phyloP scores from a whole-genome alignment of 106 monocot species.

The Allium fistulosum region DNA sequence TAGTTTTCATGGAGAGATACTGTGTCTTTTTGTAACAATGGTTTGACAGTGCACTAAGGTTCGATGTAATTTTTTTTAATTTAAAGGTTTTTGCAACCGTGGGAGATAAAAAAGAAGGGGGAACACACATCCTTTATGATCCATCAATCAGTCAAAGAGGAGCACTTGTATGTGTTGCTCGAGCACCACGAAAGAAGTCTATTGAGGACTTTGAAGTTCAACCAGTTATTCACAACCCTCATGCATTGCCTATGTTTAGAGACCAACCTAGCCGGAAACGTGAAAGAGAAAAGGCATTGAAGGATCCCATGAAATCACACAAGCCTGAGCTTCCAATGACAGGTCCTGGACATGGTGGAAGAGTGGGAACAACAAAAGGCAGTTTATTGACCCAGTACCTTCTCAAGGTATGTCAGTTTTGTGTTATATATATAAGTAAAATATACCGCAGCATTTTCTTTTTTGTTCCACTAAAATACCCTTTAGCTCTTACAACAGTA shows the following conservation, averaged over 20 bases:
- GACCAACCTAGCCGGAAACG: constrained; percentile 92
- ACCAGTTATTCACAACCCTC: constrained; percentile 91
- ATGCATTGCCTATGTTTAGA: constrained; percentile 89
- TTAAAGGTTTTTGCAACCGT: constrained; percentile 78
- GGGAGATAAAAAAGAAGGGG: constrained; percentile 95
- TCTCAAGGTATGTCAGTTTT: constrained; percentile 49
- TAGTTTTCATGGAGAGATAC: no score
- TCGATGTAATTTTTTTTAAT: constrained; percentile 1
- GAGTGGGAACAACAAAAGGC: constrained; percentile 93
- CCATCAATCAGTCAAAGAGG: constrained; percentile 87
- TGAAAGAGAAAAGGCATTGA: constrained; percentile 80
- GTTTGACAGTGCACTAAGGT: not conserved
- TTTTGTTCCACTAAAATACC: no score
- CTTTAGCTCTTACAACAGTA: no score
- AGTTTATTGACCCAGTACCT: constrained; percentile 94
- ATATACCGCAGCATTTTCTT: no score
- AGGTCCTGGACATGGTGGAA: constrained; percentile 93
- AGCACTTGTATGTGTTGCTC: constrained; percentile 86
- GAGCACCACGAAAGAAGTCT: constrained; percentile 84
- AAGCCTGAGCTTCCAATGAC: constrained; percentile 85
- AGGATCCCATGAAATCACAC: constrained; percentile 86
- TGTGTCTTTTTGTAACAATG: not conserved
- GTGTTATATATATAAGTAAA: no score
- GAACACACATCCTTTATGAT: constrained; percentile 90
- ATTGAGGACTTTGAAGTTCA: constrained; percentile 81